Percentiles rank a stretch among this genome's conserved stretches.
phyloP scores from a whole-genome alignment of 2,329 filamentous ascomycete genomes.

The Aspergillus sclerotialis region DNA sequence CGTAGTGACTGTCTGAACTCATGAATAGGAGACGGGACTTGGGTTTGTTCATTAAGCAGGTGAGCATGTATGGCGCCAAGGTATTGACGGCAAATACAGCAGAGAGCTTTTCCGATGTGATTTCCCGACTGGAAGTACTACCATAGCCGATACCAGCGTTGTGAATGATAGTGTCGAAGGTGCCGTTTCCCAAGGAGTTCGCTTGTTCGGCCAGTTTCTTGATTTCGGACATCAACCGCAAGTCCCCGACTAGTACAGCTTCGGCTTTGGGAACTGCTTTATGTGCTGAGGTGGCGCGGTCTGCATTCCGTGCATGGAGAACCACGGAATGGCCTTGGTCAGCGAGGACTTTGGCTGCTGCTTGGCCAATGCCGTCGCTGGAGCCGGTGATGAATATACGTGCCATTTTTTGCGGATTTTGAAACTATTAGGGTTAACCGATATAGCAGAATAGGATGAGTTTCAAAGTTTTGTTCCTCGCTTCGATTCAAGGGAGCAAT shows the following conservation, averaged over 20 bases:
- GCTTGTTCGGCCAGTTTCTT: constrained; percentile 47
- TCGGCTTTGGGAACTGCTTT: constrained; percentile 45
- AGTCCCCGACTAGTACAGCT: constrained; percentile 47
- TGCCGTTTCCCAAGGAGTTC: constrained; percentile 36
- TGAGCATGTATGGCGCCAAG: constrained; percentile 52
- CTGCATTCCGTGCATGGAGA: constrained; percentile 51
- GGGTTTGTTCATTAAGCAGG: constrained; percentile 40
- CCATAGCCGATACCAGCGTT: constrained; percentile 49
- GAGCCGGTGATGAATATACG: constrained; percentile 50
- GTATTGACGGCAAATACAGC: constrained; percentile 51
- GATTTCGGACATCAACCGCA: constrained; percentile 45
- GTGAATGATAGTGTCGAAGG: constrained; percentile 52
- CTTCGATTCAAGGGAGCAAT: no score
- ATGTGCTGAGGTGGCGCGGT: constrained; percentile 45
- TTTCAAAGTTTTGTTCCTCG: no score
- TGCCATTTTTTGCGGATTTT: constrained; percentile 1
- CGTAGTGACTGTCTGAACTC: constrained; percentile 45
- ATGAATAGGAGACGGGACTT: constrained; percentile 48
- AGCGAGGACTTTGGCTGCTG: constrained; percentile 45
- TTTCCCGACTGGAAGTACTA: constrained; percentile 26
- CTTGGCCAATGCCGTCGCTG: constrained; percentile 50
- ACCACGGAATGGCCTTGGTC: constrained; percentile 49
- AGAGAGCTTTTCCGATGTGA: constrained; percentile 42
- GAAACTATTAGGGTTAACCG: no score
- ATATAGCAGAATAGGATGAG: no score